These are phyloP conservation scores for Solidago caesia DNA, from an alignment of 129 eudicot species.

Conservation along the genomic window DNA sequence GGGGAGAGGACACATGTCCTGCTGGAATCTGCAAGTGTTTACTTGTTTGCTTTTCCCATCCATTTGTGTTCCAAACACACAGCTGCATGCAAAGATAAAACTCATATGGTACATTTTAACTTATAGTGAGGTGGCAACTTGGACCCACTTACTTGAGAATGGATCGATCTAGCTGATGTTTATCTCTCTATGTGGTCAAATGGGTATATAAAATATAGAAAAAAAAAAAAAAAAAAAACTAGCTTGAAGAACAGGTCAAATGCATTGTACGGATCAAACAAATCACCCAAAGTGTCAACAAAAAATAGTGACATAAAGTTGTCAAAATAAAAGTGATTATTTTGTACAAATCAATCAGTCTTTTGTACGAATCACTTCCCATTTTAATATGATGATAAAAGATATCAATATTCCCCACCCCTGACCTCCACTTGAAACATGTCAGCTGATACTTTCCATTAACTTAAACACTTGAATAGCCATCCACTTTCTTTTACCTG, in stretches of 20 bases:
- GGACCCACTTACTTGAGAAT: background rate
- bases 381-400: background rate
- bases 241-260: background rate
- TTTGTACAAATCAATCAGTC: too few relatives aligned
- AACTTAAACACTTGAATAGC: background rate
- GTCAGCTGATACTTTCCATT: background rate
- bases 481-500: constrained; percentile 48
- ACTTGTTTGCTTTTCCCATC: constrained; percentile 53
- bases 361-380: too few relatives aligned
- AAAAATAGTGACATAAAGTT: too few relatives aligned
- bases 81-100: constrained; percentile 30
- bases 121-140: background rate
- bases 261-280: background rate
- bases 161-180: background rate
- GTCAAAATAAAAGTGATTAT: too few relatives aligned
- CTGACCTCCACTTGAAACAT: background rate
- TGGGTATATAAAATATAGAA: background rate
- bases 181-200: background rate
- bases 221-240: background rate
- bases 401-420: background rate
- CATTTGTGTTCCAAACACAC: constrained; percentile 44
- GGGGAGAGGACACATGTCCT: constrained; percentile 39
- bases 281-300: background rate
- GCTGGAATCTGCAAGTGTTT: constrained; percentile 37
- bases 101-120: background rate